A percentile compares a stretch with the other conserved stretches of the same genome.
phyloP scores from a whole-genome alignment of 345 rosid genomes.

The Arabis alpina region DNA sequence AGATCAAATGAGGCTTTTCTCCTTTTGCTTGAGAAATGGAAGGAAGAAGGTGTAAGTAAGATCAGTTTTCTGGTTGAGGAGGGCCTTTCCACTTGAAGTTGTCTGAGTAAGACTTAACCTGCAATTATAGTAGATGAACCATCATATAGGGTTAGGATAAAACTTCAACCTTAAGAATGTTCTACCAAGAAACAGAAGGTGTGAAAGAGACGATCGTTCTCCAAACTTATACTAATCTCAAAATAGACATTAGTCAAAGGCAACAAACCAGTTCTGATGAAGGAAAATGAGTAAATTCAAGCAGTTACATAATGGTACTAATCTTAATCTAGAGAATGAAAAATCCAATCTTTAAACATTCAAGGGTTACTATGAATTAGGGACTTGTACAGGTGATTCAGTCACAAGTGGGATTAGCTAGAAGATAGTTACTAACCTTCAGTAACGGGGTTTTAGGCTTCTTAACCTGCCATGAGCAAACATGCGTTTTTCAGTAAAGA shows the following conservation, averaged over 20 bases:
- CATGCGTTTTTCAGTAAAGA: background rate
- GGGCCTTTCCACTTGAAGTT: conserved; percentile 95
- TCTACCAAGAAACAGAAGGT: background rate
- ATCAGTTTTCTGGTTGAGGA: conserved; percentile 51
- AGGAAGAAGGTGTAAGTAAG: conserved; percentile 2
- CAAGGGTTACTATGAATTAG: background rate
- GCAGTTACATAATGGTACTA: background rate
- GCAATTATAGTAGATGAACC: conserved; percentile 15
- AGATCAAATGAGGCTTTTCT: conserved; percentile 14
- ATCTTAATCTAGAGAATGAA: background rate
- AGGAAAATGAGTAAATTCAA: background rate
- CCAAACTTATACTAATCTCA: background rate
- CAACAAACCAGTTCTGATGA: conserved; percentile 13
- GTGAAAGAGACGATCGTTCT: background rate
- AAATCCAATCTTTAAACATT: background rate
- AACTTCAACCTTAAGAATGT: background rate
- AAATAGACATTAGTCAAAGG: background rate
- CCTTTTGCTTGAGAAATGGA: conserved; percentile 16
- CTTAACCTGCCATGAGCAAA: conserved; percentile 63
- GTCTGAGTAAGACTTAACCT: conserved; percentile 85
- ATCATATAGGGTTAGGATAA: too few species aligned
- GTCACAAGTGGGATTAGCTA: background rate
- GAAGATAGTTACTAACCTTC: conserved; percentile 40
- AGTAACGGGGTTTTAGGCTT: conserved; percentile 54
- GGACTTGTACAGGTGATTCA: background rate